Base-by-base conservation (phyloP, 495 filamentous ascomycete species). In the Apiosordaria backusii region DNA sequence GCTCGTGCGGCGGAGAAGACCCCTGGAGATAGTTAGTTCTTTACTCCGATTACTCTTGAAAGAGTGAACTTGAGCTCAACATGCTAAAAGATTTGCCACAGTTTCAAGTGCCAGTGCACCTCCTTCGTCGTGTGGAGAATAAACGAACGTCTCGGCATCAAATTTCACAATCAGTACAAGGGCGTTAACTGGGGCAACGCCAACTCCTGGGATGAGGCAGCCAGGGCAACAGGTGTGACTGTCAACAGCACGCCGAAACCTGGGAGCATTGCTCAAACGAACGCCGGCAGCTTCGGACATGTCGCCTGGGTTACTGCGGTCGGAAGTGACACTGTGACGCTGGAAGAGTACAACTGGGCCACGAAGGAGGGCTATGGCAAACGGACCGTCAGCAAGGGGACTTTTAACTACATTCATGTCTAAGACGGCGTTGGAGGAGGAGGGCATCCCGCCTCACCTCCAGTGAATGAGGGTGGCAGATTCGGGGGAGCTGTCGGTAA, bases 321-420 rank as follows among this genome's bases (percentile, higher is more conserved):
- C 29, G 35, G 50, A 57, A 68, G 65, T 15, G 53, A 65, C 50
- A 68, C 55, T 25, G 72, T 74, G 25, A 68, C 68, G 27, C 50
- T 74, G 24, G 72, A 74, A 65, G 72, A 74, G 68, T 74, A 74
- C 62, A 74, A 74, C 67, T 66, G 57, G 58, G 52, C 10, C 26
- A 54, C 3, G 4, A n/a, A 9, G 16, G 60, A 70, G 65, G 57
- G 63, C 4, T 74, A 74, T 40, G 64, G 70, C 19, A 68, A 50
- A 40, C 60, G 72, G 25, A 69, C 64, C 16, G 72, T 74, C 4
- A 4, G 18, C 27, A 68, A 70, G 67, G 50, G 60, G 18, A 24
- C 9, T 2, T 74, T 74, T 61, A 67, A 69, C 29, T 74, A 74
- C 60, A 72, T 74, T 40, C 72, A 74, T 61, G 1, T 74, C n/a